Conservation (phyloP, 495 filamentous ascomycete genomes). For the Tuber aestivum region DNA sequence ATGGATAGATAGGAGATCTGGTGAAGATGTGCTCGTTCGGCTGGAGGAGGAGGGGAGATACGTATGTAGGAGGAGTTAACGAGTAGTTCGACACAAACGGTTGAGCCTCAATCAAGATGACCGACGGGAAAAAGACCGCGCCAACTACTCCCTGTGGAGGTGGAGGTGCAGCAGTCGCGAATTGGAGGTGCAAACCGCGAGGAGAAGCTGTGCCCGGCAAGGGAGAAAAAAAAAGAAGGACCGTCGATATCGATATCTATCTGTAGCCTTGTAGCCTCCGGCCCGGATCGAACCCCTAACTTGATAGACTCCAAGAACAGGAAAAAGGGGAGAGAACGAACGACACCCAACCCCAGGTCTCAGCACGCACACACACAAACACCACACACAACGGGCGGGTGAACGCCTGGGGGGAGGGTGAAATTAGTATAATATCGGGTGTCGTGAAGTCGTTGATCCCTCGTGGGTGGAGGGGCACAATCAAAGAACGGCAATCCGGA, state of each 20-base stretch:
- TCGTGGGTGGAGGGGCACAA: not conserved
- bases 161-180: not conserved
- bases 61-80: not conserved
- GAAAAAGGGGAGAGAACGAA: not conserved
- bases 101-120: constrained; percentile 2
- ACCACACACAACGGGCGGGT: not conserved
- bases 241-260: not conserved
- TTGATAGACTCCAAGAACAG: not conserved
- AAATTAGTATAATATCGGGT: not conserved
- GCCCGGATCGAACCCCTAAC: not conserved
- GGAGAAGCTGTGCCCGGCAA: not conserved
- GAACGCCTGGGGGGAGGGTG: not conserved
- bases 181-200: not conserved
- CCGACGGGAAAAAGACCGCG: not conserved
- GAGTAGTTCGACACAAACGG: not conserved
- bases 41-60: not conserved
- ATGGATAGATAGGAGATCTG: not conserved
- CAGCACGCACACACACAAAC: not conserved
- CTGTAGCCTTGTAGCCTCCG: not conserved
- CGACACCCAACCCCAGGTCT: not conserved
- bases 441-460: not conserved
- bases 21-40: not conserved
- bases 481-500: not conserved
- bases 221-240: not conserved
- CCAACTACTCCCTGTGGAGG: not conserved